Base-by-base conservation (phyloP, 225 moss, liverwort and hornwort species). In the Marchantia polymorpha region DNA sequence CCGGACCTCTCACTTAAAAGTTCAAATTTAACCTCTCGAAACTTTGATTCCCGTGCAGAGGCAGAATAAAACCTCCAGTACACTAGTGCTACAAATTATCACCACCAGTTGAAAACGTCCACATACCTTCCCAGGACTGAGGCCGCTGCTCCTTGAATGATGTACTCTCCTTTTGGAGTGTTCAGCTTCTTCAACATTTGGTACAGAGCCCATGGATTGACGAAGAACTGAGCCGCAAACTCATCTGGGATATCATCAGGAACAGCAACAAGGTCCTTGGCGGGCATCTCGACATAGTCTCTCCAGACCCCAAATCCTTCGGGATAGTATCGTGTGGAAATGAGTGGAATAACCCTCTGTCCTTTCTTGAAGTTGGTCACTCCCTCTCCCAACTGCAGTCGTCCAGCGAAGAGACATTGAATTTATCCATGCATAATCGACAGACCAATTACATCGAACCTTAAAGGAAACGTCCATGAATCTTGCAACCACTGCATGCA, bases 281-380 rank as follows among this genome's bases (percentile, higher is more conserved):
- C 84, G 31, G 81, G 30, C 12, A 84, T 59, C 81, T 84, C 84
- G 63, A 84, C 77, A 39, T 81, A 81, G 64, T 84, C 84, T 56
- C 77, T 77, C 86, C 86, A 86, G 25, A 81, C 39, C 15, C 86
- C 86, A 46, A 39, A 79, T 11, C 82, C 82, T 63, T 79, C 53
- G 20, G 22, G 19, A 39, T 22, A 77, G 77, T 91, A 92, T 39
- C 86, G 83, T 86, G 87, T 89, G 86, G 90, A 94, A 11, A 90
- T 52, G 27, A 96, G 54, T 29, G 96, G 92, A 69, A 96, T 86
- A 56, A 96, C 96, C 15, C 96, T 90, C 78, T 96, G 89, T 65
- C 82, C 88, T 48, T 86, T 70, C 60, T 81, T 56, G 70, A 96
- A 89, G 8, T 81, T 80, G 14, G 77, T 89, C 84, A 94, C 94